Conservation (phyloP, 2,329 filamentous ascomycete genomes). For the Triangularia verruculosa region DNA sequence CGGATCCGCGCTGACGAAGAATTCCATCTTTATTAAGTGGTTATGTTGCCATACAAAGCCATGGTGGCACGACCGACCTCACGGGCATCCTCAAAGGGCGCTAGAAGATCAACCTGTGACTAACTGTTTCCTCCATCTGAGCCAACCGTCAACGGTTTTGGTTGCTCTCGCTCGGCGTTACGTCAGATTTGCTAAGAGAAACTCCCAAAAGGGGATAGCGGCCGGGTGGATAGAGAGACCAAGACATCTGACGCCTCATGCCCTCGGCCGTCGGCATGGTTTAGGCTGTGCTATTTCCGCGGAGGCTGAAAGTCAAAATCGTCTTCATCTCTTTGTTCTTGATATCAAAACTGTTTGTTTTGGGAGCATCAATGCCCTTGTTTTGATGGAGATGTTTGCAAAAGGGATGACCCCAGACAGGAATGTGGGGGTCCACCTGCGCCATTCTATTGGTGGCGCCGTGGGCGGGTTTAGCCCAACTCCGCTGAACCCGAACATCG, state of each 20-base stretch:
- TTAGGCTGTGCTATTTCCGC: background rate
- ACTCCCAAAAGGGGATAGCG: conserved; percentile 23
- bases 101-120: conserved; percentile 14
- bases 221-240: background rate
- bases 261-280: background rate
- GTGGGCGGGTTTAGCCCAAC: too few species aligned
- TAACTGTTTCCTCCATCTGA: conserved; percentile 5
- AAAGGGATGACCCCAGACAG: background rate
- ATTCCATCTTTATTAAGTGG: conserved; percentile 4
- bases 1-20: background rate
- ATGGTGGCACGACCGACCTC: conserved; percentile 12
- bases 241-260: background rate
- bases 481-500: too few species aligned
- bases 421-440: background rate
- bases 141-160: conserved; percentile 13
- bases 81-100: background rate
- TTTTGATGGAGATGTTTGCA: background rate
- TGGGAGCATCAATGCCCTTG: background rate
- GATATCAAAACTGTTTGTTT: background rate
- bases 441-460: background rate
- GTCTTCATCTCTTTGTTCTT: background rate
- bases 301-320: conserved; percentile 1
- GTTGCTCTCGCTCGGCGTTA: conserved; percentile 11
- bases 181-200: conserved; percentile 31
- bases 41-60: conserved; percentile 17